Evolutionary conservation across 257 asterid genomes (phyloP).

Genomic region (Cinchona pubescens): DNA sequence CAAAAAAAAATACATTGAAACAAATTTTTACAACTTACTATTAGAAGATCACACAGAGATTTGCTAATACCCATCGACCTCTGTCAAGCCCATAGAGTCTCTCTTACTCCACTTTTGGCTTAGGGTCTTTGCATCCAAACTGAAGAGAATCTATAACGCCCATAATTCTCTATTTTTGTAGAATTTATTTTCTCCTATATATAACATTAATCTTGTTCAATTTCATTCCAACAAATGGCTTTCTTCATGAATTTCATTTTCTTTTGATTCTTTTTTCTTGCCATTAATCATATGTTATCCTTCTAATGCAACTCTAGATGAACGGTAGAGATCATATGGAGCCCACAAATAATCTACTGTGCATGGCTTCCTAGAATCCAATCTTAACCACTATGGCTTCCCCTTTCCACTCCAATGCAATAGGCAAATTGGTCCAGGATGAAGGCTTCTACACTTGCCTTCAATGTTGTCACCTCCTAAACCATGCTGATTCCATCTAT

Average conservation of each 20-base stretch:
- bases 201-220: background rate
- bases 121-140: background rate
- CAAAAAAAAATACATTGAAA: background rate
- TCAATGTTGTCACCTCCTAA: slow-evolving; percentile 80
- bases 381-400: slow-evolving; percentile 82
- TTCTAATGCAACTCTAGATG: slow-evolving; percentile 60
- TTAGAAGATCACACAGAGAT: background rate
- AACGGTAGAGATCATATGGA: slow-evolving; percentile 65
- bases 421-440: slow-evolving; percentile 89
- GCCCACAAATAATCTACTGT: slow-evolving; percentile 77
- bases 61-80: slow-evolving; percentile 11
- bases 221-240: background rate
- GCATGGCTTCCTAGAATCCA: slow-evolving; percentile 74
- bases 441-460: slow-evolving; percentile 73
- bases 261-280: background rate
- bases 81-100: background rate
- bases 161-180: background rate
- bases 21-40: background rate
- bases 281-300: slow-evolving; percentile 26
- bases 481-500: slow-evolving; percentile 86
- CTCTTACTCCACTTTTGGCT: slow-evolving; percentile 6
- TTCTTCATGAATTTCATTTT: background rate
- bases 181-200: background rate
- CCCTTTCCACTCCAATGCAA: slow-evolving; percentile 95
- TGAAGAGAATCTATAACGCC: background rate